These are phyloP conservation scores for Colletotrichum brevisporum DNA, from an alignment of 2,329 filamentous ascomycete genomes.

Conservation along the genomic window DNA sequence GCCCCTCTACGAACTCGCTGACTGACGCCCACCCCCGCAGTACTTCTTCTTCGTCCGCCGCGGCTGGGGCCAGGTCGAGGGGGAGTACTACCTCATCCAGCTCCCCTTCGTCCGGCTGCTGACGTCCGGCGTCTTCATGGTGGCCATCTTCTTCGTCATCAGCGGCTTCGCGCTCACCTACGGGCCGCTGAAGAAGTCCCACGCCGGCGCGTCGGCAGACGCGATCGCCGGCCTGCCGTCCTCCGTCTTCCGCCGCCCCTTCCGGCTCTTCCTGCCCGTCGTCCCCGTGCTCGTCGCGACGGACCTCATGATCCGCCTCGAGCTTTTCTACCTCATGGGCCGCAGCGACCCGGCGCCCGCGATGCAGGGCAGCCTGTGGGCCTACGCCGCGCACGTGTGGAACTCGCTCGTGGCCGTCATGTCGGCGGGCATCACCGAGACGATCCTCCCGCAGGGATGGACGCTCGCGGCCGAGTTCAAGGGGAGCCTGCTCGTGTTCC, in stretches of 20 bases:
- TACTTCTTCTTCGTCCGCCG: constrained; percentile 17
- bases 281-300: constrained; percentile 20
- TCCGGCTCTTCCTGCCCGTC: constrained; percentile 41
- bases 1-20: neutral
- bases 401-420: constrained; percentile 61
- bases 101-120: constrained; percentile 47
- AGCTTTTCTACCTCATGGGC: neutral
- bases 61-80: constrained; percentile 20
- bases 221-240: constrained; percentile 31
- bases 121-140: constrained; percentile 47
- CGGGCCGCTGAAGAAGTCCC: constrained; percentile 46
- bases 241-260: constrained; percentile 39
- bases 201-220: constrained; percentile 23
- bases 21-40: constrained; percentile 40
- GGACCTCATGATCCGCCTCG: neutral
- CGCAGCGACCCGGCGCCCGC: neutral
- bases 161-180: constrained; percentile 54
- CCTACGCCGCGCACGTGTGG: constrained; percentile 67
- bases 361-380: constrained; percentile 47
- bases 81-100: constrained; percentile 41
- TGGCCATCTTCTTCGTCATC: constrained; percentile 54
- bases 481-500: constrained; percentile 70
- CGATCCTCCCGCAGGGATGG: constrained; percentile 70
- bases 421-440: constrained; percentile 64
- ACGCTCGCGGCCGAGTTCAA: constrained; percentile 74